phyloP scores from a whole-genome alignment of 495 filamentous ascomycete species.

The Hypoxylon fragiforme region DNA sequence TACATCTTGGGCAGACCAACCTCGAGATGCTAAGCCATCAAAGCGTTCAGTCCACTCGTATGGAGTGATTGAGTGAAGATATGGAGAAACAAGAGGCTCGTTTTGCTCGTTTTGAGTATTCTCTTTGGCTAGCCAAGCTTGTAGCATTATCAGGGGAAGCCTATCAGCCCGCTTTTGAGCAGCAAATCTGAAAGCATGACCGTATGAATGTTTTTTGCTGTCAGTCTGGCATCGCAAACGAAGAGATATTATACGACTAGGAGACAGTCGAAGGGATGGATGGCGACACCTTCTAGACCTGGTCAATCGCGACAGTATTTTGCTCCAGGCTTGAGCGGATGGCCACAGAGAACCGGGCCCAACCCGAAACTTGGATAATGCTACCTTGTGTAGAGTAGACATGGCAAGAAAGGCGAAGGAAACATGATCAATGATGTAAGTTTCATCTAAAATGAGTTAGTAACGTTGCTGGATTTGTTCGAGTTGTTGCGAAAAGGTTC shows the following conservation, averaged over 20 bases:
- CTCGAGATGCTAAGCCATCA: slow-evolving; percentile 26
- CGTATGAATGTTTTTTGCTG: slow-evolving; percentile 20
- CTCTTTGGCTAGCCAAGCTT: slow-evolving; percentile 38
- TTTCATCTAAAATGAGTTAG: no score
- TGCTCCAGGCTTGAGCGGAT: slow-evolving; percentile 8
- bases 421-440: background rate
- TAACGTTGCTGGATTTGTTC: no score
- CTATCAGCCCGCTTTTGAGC: slow-evolving; percentile 27
- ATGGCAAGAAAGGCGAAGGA: background rate
- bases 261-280: slow-evolving; percentile 21
- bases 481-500: no score
- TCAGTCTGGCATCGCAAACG: slow-evolving; percentile 22
- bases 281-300: slow-evolving; percentile 10
- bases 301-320: slow-evolving; percentile 28
- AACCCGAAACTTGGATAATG: background rate
- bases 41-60: slow-evolving; percentile 38
- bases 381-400: background rate
- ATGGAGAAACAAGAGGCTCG: slow-evolving; percentile 9
- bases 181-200: slow-evolving; percentile 5
- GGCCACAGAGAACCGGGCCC: slow-evolving; percentile 4
- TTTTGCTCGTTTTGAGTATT: slow-evolving; percentile 19
- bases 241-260: slow-evolving; percentile 27
- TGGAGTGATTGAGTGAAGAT: slow-evolving; percentile 26
- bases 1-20: slow-evolving; percentile 34
- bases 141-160: slow-evolving; percentile 38